A percentile compares a stretch with the other conserved stretches of the same genome.
Evolutionary conservation across 192 early-diverging fungal genomes (phyloP).

Genomic region (Coemansia sp.): DNA sequence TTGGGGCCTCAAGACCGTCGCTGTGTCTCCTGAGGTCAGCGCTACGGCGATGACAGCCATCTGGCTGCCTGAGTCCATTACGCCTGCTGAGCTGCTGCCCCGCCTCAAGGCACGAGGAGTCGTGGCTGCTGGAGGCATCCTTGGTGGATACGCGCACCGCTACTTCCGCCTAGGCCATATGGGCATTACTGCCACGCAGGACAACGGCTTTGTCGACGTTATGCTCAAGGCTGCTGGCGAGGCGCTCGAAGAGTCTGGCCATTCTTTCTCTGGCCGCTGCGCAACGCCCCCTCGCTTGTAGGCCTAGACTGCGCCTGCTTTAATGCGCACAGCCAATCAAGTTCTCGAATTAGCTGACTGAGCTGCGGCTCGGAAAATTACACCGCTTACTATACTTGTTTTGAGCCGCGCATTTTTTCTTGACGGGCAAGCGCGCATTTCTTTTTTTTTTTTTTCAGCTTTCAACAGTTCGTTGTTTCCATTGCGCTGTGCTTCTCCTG

Average conservation of each 20-base stretch:
- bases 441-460: no score
- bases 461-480: no score
- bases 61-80: conserved; percentile 83
- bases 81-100: conserved; percentile 71
- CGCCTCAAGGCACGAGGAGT: conserved; percentile 77
- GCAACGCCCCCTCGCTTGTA: conserved; percentile 43
- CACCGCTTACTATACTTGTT: neutral
- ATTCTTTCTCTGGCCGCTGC: conserved; percentile 14
- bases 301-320: neutral
- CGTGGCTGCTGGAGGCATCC: conserved; percentile 90
- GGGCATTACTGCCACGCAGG: conserved; percentile 74
- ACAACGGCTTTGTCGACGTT: conserved; percentile 63
- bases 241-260: conserved; percentile 58
- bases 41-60: conserved; percentile 80
- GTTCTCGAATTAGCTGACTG: conserved; percentile 7
- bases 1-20: conserved; percentile 74
- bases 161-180: conserved; percentile 96
- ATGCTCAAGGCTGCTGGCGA: conserved; percentile 61
- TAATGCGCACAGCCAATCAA: neutral
- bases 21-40: conserved; percentile 54
- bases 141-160: conserved; percentile 70
- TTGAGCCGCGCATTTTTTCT: conserved; percentile 9
- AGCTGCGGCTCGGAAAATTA: conserved; percentile 21
- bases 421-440: neutral
- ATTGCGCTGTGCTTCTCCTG: no score